These are phyloP conservation scores for Ceratopteris richardii DNA, from an alignment of 75 land plant species.

Conservation along the genomic window DNA sequence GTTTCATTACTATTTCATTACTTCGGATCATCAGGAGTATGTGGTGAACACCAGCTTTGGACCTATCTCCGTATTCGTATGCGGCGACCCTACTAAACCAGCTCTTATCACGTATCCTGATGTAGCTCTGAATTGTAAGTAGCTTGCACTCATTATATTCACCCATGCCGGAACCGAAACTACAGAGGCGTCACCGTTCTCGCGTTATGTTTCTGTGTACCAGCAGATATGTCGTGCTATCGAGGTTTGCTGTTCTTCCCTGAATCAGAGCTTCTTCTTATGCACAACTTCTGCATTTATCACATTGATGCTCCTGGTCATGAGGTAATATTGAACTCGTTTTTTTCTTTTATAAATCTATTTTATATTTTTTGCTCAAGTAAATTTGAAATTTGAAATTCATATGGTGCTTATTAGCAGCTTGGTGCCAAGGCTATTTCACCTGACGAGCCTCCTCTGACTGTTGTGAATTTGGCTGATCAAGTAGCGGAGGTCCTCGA, in stretches of 20 bases:
- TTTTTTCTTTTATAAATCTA: background rate
- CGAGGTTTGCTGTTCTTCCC: slow-evolving; percentile 84
- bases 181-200: background rate
- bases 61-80: slow-evolving; percentile 55
- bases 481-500: slow-evolving; percentile 84
- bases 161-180: too few relatives aligned
- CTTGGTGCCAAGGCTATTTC: slow-evolving; percentile 68
- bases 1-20: too few relatives aligned
- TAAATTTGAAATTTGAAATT: too few relatives aligned
- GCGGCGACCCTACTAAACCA: slow-evolving; percentile 84
- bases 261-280: slow-evolving; percentile 67
- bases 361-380: background rate
- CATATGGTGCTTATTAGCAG: too few relatives aligned
- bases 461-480: slow-evolving; percentile 77
- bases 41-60: slow-evolving; percentile 52
- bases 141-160: background rate
- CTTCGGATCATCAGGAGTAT: slow-evolving; percentile 45
- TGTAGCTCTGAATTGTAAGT: slow-evolving; percentile 79
- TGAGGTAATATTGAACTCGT: too few relatives aligned
- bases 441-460: slow-evolving; percentile 24
- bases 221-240: slow-evolving; percentile 77
- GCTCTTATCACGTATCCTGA: slow-evolving; percentile 85
- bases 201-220: background rate
- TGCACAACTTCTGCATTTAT: slow-evolving; percentile 90
- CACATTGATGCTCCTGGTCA: slow-evolving; percentile 91